Conservation (phyloP, 805 yeast species). For the Cyberlindnera americana region DNA sequence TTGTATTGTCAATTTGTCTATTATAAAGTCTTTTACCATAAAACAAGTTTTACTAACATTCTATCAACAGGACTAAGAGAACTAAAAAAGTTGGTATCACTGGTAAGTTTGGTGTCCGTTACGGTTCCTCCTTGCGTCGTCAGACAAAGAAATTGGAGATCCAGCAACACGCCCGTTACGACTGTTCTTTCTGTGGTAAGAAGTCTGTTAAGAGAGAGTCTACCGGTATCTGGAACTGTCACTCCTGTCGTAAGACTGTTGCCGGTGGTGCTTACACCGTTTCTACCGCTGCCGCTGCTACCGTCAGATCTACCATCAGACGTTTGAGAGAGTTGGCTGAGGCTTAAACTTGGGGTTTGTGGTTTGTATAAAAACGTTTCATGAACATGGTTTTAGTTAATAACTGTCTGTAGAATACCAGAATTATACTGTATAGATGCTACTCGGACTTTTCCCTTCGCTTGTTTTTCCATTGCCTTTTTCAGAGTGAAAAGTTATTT, state of each 20-base stretch:
- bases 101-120: conserved; percentile 99
- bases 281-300: conserved; percentile 99
- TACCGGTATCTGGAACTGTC: conserved; percentile 98
- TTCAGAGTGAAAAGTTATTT: no score
- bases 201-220: conserved; percentile 96
- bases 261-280: conserved; percentile 99
- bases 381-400: conserved; percentile 17
- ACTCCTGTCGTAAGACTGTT: conserved; percentile 90
- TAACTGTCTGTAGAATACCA: no score
- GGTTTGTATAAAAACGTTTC: conserved; percentile 26
- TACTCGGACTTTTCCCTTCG: no score
- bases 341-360: conserved; percentile 58
- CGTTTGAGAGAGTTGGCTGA: conserved; percentile 99
- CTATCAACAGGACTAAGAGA: conserved; percentile 89
- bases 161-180: conserved; percentile 98
- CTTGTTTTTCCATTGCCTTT: no score
- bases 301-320: conserved; percentile 99
- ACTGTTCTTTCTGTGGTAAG: conserved; percentile 99
- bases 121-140: conserved; percentile 99
- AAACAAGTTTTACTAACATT: conserved; percentile 37
- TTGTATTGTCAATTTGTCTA: no score
- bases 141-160: conserved; percentile 99
- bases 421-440: no score
- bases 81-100: conserved; percentile 99
- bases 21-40: not conserved